These are phyloP conservation scores for Cantharellus cinnabarinus DNA, from an alignment of 768 basidiomycete species.

Conservation along the genomic window DNA sequence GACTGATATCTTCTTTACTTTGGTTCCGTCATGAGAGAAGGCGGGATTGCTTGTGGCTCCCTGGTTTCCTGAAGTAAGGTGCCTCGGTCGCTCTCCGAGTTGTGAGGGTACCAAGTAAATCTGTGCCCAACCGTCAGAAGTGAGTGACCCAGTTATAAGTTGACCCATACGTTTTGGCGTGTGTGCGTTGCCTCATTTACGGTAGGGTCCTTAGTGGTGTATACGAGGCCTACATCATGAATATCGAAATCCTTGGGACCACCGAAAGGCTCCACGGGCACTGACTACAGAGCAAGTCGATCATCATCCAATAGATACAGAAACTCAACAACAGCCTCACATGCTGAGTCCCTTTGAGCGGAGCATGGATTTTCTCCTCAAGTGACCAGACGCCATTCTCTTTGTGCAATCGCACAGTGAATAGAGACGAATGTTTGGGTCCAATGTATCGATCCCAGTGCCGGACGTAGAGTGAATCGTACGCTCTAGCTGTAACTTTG, in stretches of 20 bases:
- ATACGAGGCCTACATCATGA: slow-evolving; percentile 32
- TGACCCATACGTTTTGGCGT: slow-evolving; percentile 46
- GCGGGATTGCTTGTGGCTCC: slow-evolving; percentile 6
- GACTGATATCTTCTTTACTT: neutral
- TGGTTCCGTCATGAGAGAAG: slow-evolving; percentile 3
- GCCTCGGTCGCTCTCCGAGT: slow-evolving; percentile 1
- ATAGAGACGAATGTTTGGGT: slow-evolving; percentile 50
- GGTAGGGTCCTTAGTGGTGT: slow-evolving; percentile 69
- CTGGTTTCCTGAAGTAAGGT: slow-evolving; percentile 7
- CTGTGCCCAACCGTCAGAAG: neutral
- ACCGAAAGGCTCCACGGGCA: slow-evolving; percentile 8
- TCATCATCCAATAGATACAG: slow-evolving; percentile 1
- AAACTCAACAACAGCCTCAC: slow-evolving; percentile 23
- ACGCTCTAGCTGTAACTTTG: slow-evolving; percentile 52
- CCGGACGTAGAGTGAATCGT: slow-evolving; percentile 45
- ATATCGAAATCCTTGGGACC: slow-evolving; percentile 8
- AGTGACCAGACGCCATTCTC: slow-evolving; percentile 33
- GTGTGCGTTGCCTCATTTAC: slow-evolving; percentile 72
- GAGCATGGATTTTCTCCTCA: slow-evolving; percentile 32
- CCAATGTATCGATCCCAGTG: slow-evolving; percentile 65
- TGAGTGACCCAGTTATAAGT: neutral
- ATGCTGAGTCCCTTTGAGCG: slow-evolving; percentile 46
- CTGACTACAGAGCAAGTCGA: slow-evolving; percentile 1
- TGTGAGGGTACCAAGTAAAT: slow-evolving; percentile 5
- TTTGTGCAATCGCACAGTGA: slow-evolving; percentile 38